These are phyloP conservation scores for Aegilops speltoides DNA, from an alignment of 176 grass and related monocot species.

Conservation along the genomic window DNA sequence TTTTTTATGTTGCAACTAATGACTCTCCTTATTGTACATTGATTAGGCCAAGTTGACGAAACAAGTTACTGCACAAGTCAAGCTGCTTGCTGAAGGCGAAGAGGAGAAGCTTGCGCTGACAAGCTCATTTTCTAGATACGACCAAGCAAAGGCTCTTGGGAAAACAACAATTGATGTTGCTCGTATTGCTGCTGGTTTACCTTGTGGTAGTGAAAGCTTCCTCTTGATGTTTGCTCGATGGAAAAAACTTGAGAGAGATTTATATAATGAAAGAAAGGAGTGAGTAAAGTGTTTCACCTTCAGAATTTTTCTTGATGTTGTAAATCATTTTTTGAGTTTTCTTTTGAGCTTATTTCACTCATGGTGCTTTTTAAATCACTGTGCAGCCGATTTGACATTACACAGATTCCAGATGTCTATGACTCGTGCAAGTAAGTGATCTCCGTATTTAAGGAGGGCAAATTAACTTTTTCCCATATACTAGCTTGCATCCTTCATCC, in stretches of 20 bases:
- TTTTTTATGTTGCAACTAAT: background rate
- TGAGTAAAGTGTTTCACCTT: conserved; percentile 50
- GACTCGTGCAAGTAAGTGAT: conserved; percentile 99
- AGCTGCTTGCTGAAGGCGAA: conserved; percentile 90
- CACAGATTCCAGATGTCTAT: conserved; percentile 98
- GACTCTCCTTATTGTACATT: conserved; percentile 8
- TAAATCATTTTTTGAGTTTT: background rate
- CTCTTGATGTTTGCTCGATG: conserved; percentile 97
- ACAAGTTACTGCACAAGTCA: conserved; percentile 95
- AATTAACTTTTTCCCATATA: background rate
- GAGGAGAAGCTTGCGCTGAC: conserved; percentile 81
- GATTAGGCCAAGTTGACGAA: conserved; percentile 81
- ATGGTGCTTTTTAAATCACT: conserved; percentile 30
- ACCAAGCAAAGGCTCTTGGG: conserved; percentile 96
- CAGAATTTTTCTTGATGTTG: conserved; percentile 23
- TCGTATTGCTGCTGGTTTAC: conserved; percentile 95
- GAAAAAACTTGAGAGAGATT: conserved; percentile 95
- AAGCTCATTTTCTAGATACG: conserved; percentile 69
- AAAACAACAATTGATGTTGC: conserved; percentile 95
- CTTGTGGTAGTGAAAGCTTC: conserved; percentile 98
- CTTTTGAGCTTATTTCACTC: conserved; percentile 11
- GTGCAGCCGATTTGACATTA: conserved; percentile 96
- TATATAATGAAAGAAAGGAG: conserved; percentile 99
- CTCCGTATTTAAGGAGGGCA: background rate
- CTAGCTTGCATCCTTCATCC: background rate